Evolutionary conservation across 805 yeast genomes (phyloP).

Genomic region (Schwanniomyces occidentalis): DNA sequence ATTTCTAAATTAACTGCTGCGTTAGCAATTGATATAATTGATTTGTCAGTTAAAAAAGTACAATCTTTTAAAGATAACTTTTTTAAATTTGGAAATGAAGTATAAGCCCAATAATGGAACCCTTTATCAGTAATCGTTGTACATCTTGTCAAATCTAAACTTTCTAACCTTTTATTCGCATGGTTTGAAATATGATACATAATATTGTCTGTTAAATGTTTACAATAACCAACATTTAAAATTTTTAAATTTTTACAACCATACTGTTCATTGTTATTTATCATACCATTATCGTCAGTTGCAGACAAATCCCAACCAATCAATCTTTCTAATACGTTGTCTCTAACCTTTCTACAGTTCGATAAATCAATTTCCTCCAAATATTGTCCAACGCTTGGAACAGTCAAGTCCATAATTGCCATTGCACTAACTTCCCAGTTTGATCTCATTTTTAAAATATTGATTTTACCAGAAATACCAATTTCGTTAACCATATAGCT

Average conservation of each 20-base stretch:
- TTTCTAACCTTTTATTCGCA: constrained; percentile 55
- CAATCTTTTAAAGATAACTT: constrained; percentile 66
- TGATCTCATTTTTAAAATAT: constrained; percentile 58
- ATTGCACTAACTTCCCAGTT: constrained; percentile 79
- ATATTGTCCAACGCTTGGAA: constrained; percentile 59
- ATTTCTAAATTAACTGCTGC: constrained; percentile 58
- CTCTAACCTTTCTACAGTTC: constrained; percentile 72
- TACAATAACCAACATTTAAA: constrained; percentile 70
- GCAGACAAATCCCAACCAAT: constrained; percentile 50
- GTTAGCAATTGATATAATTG: constrained; percentile 61
- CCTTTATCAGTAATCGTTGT: constrained; percentile 78
- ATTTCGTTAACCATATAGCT: constrained; percentile 68
- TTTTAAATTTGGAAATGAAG: constrained; percentile 53
- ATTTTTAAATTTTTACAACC: constrained; percentile 63
- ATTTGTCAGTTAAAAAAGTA: constrained; percentile 66
- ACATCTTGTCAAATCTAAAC: constrained; percentile 68
- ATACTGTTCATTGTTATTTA: constrained; percentile 4
- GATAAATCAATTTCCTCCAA: constrained; percentile 64
- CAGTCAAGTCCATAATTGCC: constrained; percentile 79
- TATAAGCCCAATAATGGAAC: constrained; percentile 62
- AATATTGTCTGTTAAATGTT: constrained; percentile 66
- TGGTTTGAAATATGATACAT: constrained; percentile 62
- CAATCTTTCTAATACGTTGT: constrained; percentile 68
- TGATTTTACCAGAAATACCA: constrained; percentile 63
- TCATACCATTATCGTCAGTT: constrained; percentile 1